Evolutionary conservation across 371 early-diverging fungal species (phyloP), one percentile per base, ranked within the genome.

Genomic region (Phascolomyces articulosus): DNA sequence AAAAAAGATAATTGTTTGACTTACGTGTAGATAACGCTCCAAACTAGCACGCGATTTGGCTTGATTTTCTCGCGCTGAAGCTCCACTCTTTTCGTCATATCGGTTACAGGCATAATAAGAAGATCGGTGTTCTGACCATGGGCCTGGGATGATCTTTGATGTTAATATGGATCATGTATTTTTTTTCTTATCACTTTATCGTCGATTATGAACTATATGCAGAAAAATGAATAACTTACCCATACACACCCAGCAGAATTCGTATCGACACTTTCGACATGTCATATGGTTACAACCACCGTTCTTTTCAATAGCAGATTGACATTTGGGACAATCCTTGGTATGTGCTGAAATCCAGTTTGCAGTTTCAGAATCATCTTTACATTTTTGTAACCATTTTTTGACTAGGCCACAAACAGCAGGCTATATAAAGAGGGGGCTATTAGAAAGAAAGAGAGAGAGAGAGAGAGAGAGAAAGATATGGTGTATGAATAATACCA

Each of bases 331-430:
- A 73, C 98, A 97, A 70, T 96, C 96, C 75, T 96, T 95, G 29
- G 97, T 96, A 75, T 96, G 88, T 23, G 94, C 92, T 29, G 90
- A 86, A 59, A 97, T 91, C 96, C 96, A 97, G 77, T 95, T 95
- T 26, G 95, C 87, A 1, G 97, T 97, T 71, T 97, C 96, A 23
- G 95, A 93, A 72, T 97, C 98, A 76, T 97, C 96, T 38, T 82
- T 89, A 76, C 96, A 96, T 79, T 96, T 96, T 66, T 94, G 91
- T 41, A 93, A 62, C 97, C 97, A 98, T 64, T 77, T 70, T 61
- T 89, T 89, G 40, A 91, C 94, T 18, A 96, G 70, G 3, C 55
- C 60, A 77, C 98, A 98, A 3, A 90, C 79, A 54, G 88, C 87
- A 2, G 98, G 98, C 72, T 76, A 64, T 0, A 10, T 11, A n/a